Conservation (phyloP, 441 rosid genomes). For the Croton setiger region DNA sequence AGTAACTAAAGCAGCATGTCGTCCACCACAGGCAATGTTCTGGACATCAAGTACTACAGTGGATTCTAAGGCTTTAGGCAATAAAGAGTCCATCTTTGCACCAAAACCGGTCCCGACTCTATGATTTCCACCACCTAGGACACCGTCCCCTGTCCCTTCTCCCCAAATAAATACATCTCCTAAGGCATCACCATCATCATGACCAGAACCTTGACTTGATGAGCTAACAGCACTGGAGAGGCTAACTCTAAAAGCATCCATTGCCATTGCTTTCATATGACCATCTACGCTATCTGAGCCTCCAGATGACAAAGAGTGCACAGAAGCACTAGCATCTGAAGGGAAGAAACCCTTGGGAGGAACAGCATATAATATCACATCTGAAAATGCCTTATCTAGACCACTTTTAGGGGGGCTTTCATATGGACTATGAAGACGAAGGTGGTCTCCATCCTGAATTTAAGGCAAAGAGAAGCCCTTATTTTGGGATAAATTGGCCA, state of each 20-base stretch:
- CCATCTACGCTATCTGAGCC: conserved; percentile 86
- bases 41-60: conserved; percentile 91
- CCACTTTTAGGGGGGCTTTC: conserved; percentile 94
- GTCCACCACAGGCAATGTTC: conserved; percentile 88
- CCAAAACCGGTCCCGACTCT: conserved; percentile 55
- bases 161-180: conserved; percentile 99
- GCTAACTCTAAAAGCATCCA: conserved; percentile 93
- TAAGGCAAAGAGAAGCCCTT: conserved; percentile 16
- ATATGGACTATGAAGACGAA: conserved; percentile 76
- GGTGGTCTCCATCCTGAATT: conserved; percentile 73
- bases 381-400: conserved; percentile 76
- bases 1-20: conserved; percentile 87
- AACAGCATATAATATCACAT: conserved; percentile 65
- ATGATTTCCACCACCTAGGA: conserved; percentile 83
- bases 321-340: conserved; percentile 68
- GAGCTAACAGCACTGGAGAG: conserved; percentile 98
- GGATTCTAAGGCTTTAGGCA: conserved; percentile 94
- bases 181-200: conserved; percentile 95
- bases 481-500: conserved; percentile 11
- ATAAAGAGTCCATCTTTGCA: conserved; percentile 65
- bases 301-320: conserved; percentile 84
- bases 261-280: conserved; percentile 56
- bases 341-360: conserved; percentile 81
- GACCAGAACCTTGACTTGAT: conserved; percentile 98
- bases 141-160: conserved; percentile 83